These are phyloP conservation scores for Symbiotaphrina buchneri DNA, from an alignment of 495 filamentous ascomycete species.

Conservation along the genomic window DNA sequence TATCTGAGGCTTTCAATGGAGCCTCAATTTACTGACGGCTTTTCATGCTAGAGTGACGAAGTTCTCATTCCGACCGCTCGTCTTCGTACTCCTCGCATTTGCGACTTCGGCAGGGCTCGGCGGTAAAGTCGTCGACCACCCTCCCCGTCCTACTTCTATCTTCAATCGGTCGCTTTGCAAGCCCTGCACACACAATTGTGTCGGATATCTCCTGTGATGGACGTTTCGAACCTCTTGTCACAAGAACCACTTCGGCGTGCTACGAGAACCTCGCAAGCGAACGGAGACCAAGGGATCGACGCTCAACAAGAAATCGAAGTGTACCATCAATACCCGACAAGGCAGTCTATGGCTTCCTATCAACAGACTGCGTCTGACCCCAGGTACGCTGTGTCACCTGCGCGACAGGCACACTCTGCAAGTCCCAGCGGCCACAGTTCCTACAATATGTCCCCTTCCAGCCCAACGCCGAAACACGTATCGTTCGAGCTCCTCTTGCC, in stretches of 20 bases:
- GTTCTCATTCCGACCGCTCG: slow-evolving; percentile 2
- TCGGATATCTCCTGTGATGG: slow-evolving; percentile 11
- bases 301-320: slow-evolving; percentile 18
- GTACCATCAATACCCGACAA: slow-evolving; percentile 18
- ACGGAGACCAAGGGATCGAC: no score
- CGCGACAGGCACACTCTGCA: slow-evolving; percentile 15
- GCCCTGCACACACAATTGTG: not conserved
- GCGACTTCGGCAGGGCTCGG: slow-evolving; percentile 11
- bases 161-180: not conserved
- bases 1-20: no score
- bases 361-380: slow-evolving; percentile 10
- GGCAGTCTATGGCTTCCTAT: slow-evolving; percentile 12
- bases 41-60: not conserved
- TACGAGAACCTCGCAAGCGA: slow-evolving; percentile 7
- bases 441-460: slow-evolving; percentile 23
- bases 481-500: slow-evolving; percentile 68
- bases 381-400: slow-evolving; percentile 24
- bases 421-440: slow-evolving; percentile 13
- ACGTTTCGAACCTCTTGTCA: slow-evolving; percentile 20
- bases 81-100: slow-evolving; percentile 4
- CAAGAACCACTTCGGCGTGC: slow-evolving; percentile 9
- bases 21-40: not conserved
- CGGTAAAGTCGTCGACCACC: not conserved
- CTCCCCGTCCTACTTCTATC: no score
- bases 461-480: slow-evolving; percentile 45